phyloP scores from a whole-genome alignment of 345 rosid genomes.

The Diplotaxis tenuifolia region DNA sequence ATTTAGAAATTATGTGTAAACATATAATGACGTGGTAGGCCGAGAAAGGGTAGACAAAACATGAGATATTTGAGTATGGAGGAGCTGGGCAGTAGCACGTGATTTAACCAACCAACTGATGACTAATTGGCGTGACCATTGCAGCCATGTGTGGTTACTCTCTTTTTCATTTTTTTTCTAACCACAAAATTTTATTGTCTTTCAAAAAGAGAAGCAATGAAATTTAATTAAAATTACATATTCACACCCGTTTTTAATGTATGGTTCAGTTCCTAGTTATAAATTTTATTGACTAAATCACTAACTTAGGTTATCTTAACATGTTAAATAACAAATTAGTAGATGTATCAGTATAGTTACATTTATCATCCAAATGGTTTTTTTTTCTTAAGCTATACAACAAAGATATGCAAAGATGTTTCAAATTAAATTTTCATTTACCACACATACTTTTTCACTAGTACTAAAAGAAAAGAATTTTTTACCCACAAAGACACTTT shows the following conservation, averaged over 20 bases:
- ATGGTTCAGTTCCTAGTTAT: not conserved
- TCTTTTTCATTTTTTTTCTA: constrained; percentile 11
- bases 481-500: too few species aligned
- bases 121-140: constrained; percentile 24
- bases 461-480: too few species aligned
- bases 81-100: constrained; percentile 26
- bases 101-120: constrained; percentile 35
- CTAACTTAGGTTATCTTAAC: not conserved
- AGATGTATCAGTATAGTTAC: not conserved
- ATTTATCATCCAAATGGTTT: not conserved
- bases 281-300: not conserved
- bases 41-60: not conserved
- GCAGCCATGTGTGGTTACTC: constrained; percentile 27
- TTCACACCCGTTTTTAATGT: not conserved
- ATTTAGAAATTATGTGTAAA: not conserved
- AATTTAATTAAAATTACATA: not conserved
- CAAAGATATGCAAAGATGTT: not conserved
- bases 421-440: not conserved
- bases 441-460: not conserved
- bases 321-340: not conserved
- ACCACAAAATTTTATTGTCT: not conserved
- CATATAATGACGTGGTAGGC: not conserved
- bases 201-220: not conserved
- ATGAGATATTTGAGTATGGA: constrained; percentile 2
- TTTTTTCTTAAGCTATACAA: not conserved